Evolutionary conservation across 139 green algal species (phyloP), one percentile per base, ranked within the genome.

Genomic region (Nannochloris sp.): DNA sequence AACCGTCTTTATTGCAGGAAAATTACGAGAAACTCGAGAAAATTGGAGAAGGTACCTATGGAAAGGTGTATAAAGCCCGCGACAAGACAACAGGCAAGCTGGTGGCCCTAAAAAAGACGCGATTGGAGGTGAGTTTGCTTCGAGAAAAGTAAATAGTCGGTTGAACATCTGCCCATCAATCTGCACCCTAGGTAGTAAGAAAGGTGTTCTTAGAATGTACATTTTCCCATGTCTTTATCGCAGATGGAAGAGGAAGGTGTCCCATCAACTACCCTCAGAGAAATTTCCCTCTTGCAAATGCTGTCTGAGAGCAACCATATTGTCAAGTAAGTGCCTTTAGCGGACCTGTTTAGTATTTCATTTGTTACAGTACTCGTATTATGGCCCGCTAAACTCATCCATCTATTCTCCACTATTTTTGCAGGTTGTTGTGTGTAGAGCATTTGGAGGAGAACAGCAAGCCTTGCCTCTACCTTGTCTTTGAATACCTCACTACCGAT

Each of bases 231-330:
- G n/a, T 42, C 10, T 59, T 19, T 12, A n/a, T 31, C 60, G 42
- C 81, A 95, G 80, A 97, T 97, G 92, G 94, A 97, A 70, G 89
- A 99, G 65, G 93, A 99, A 64, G 94, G 93, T 35, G 90, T 98
- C 25, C 93, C 93, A 1, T 95, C 89, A 1, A 98, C 94, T 24
- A 95, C 94, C 1, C 84, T 99, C 30, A 84, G 93, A 9, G 93
- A 99, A 60, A 83, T 99, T 3, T 98, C 93, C 3, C 81, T 99
- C 23, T 78, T 99, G 23, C 90, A 96, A 61, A 82, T 86, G 80
- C 77, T 86, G 25, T 84, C 67, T 32, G 73, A 92, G 54, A 92
- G 87, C 83, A 94, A 94, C 75, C 84, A 93, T 71, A 83, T 95
- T 27, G 89, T 95, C 58, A 94, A 93, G 85, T 93, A 61, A 24